phyloP scores from a whole-genome alignment of 805 yeast species.

The Tetrapisispora taiwanensis region DNA sequence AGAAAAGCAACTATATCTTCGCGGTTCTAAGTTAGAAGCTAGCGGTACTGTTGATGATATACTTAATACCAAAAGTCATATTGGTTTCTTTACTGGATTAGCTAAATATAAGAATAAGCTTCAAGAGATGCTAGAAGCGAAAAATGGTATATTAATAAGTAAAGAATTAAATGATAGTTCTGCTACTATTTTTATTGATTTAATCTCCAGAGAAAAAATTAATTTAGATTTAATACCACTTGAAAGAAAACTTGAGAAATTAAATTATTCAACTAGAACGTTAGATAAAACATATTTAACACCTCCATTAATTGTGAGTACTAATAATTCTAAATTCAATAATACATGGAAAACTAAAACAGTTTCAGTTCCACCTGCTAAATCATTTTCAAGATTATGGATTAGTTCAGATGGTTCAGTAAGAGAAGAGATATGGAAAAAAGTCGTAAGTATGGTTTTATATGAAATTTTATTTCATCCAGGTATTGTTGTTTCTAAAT shows the following conservation, averaged over 20 bases:
- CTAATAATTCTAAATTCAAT: conserved; percentile 10
- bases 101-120: conserved; percentile 37
- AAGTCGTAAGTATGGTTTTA: conserved; percentile 39
- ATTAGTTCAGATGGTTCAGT: conserved; percentile 54
- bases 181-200: conserved; percentile 51
- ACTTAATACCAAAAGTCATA: conserved; percentile 23
- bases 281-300: conserved; percentile 53
- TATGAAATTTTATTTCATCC: conserved; percentile 43
- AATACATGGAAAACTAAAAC: conserved; percentile 6
- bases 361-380: conserved; percentile 44
- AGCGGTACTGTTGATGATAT: conserved; percentile 15
- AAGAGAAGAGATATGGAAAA: conserved; percentile 50
- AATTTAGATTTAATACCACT: conserved; percentile 46
- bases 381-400: conserved; percentile 65
- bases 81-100: conserved; percentile 36
- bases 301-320: conserved; percentile 53
- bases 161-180: conserved; percentile 49
- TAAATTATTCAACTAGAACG: conserved; percentile 66
- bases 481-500: conserved; percentile 33
- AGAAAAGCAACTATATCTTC: conserved; percentile 44
- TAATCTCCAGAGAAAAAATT: conserved; percentile 36
- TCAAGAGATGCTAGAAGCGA: conserved; percentile 31
- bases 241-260: conserved; percentile 36
- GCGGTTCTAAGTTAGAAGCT: conserved; percentile 34
- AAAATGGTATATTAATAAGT: conserved; percentile 47